Evolutionary conservation across 768 basidiomycete species (phyloP), one percentile per base, ranked within the genome.

Genomic region (Mycena kentingensis): DNA sequence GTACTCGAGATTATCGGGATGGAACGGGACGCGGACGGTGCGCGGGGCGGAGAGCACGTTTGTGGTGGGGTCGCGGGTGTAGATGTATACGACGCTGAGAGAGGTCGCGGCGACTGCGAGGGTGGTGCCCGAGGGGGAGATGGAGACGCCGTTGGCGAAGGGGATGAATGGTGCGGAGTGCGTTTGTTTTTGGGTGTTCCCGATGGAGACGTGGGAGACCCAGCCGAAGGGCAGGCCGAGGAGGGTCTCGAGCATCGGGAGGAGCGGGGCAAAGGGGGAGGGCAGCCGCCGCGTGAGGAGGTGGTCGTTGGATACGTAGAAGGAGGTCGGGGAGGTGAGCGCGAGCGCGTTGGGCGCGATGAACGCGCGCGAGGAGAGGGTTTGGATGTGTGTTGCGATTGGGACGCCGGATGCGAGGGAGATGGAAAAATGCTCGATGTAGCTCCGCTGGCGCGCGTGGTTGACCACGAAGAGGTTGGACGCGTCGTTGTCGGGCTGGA

Each of bases 281-380:
- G 83, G 82, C 18, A 83, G 69, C 13, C 88, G 81, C 7, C 84
- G 77, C 3, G 85, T 88, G 61, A 87, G 64, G 29, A 80, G 67
- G 60, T 90, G 88, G 64, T 90, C 88, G 62, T 90, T 86, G 35
- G 80, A 79, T 43, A 90, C 77, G 61, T 84, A 89, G 65, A 90
- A 89, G 1, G 84, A 79, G 51, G 79, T 76, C 1, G 83, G 80
- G 36, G 84, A 80, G 8, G 86, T 84, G 27, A 87, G 66, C 16
- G 86, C 81, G 52, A 90, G 64, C 3, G 83, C 73, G 63, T 90
- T 90, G 24, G 87, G 84, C 10, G 87, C 75, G 26, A 84, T 67
- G 58, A 88, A 83, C 47, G 77, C 77, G 4, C 75, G 75, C 15
- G 81, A 80, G 18, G 75, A 69, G 37, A 90, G 73, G 8, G 87